Percentiles rank a stretch among this genome's conserved stretches.
These are phyloP conservation scores for Scenedesmus sp. DNA, from an alignment of 163 green algal genomes.

Conservation along the genomic window DNA sequence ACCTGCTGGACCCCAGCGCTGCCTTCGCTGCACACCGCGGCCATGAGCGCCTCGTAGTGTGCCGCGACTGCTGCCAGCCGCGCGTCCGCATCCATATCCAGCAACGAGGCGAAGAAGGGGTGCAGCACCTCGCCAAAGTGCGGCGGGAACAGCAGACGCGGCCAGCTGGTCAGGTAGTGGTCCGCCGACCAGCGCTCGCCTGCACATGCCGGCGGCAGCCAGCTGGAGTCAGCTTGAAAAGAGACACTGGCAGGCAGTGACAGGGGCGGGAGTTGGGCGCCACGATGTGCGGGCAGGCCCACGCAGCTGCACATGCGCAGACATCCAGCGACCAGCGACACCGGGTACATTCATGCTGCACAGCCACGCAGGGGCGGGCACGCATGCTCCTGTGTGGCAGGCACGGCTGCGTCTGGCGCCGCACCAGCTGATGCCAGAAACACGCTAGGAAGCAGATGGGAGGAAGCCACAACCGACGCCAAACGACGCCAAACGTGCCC, in stretches of 20 bases:
- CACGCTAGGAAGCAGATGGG: too few relatives aligned
- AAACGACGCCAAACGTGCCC: constrained; percentile 57
- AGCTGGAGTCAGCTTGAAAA: background rate
- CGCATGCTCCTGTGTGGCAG: too few relatives aligned
- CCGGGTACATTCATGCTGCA: too few relatives aligned
- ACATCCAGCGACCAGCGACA: too few relatives aligned
- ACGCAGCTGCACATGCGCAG: too few relatives aligned
- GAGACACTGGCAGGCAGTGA: constrained; percentile 64
- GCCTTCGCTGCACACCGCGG: background rate
- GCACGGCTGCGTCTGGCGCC: too few relatives aligned
- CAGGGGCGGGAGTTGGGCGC: too few relatives aligned
- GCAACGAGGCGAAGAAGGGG: constrained; percentile 80
- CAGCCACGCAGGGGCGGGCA: too few relatives aligned
- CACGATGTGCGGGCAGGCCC: too few relatives aligned
- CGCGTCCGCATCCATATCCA: constrained; percentile 76
- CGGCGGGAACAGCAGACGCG: constrained; percentile 75
- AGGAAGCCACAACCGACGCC: constrained; percentile 65
- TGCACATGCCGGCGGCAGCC: background rate
- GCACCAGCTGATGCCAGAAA: too few relatives aligned
- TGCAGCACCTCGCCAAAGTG: constrained; percentile 82
- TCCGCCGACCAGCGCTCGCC: constrained; percentile 66
- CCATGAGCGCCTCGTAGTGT: constrained; percentile 46
- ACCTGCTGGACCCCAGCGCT: background rate
- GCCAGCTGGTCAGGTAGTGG: constrained; percentile 77
- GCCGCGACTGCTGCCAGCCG: constrained; percentile 63